These are phyloP conservation scores for Scheffersomyces segobiensis DNA, from an alignment of 1,139 yeast species.

Conservation along the genomic window DNA sequence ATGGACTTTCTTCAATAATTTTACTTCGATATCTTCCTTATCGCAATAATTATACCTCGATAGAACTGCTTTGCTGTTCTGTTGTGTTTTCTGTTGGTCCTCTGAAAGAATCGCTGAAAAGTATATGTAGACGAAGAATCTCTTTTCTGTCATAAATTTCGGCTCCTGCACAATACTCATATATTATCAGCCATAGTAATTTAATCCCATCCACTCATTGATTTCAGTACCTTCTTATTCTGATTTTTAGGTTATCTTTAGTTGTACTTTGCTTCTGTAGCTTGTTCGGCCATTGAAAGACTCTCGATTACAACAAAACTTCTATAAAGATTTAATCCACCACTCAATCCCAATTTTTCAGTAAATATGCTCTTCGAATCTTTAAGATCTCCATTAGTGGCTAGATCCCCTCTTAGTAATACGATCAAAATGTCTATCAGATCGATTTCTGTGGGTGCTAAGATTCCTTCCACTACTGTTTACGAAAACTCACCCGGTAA, in stretches of 20 bases:
- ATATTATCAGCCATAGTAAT: not conserved
- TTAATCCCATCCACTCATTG: not conserved
- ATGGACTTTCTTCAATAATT: not conserved
- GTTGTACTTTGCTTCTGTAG: not conserved
- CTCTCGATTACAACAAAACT: not conserved
- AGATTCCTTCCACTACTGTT: slow-evolving; percentile 57
- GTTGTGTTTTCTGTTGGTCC: not conserved
- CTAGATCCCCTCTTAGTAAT: slow-evolving; percentile 5
- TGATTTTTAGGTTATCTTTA: not conserved
- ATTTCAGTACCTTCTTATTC: not conserved
- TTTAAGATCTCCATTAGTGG: not conserved
- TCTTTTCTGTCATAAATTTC: not conserved
- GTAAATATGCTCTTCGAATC: slow-evolving; percentile 5
- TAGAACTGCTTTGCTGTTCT: not conserved
- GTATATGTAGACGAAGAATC: no score
- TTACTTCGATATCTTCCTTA: not conserved
- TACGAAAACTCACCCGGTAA: slow-evolving; percentile 72
- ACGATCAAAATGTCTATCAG: slow-evolving; percentile 16
- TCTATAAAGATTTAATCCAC: not conserved
- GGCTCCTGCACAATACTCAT: not conserved
- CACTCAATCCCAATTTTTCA: not conserved
- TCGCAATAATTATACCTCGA: not conserved
- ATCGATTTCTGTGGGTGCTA: slow-evolving; percentile 50
- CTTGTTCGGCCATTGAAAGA: not conserved
- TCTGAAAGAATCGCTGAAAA: no score